Evolutionary conservation across 2,329 filamentous ascomycete genomes (phyloP).

Genomic region (Clarireedia paspali): DNA sequence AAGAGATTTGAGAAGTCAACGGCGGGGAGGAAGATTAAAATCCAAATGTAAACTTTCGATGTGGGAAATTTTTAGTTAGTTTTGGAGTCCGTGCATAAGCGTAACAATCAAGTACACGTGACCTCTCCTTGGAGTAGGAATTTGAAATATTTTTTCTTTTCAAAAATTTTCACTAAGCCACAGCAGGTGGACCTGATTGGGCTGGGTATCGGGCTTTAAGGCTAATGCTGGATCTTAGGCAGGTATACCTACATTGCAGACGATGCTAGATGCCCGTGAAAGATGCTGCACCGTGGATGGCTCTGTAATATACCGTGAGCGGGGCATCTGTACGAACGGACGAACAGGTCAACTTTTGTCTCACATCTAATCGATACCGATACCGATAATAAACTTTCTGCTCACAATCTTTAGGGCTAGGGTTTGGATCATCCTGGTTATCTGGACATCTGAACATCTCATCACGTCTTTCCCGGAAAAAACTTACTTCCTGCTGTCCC

Average conservation of each 20-base stretch:
- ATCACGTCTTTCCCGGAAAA: too few relatives aligned
- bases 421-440: neutral
- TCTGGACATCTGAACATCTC: neutral
- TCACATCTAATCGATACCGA: neutral
- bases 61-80: neutral
- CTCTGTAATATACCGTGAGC: too few relatives aligned
- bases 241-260: too few relatives aligned
- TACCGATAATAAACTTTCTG: neutral
- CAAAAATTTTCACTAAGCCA: neutral
- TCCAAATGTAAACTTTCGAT: neutral
- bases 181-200: neutral
- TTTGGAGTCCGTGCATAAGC: neutral
- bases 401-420: neutral
- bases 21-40: constrained; percentile 11
- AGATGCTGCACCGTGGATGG: too few relatives aligned
- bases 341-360: neutral
- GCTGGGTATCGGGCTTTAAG: neutral
- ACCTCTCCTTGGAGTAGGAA: neutral
- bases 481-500: too few relatives aligned
- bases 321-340: too few relatives aligned
- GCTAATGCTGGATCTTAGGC: neutral
- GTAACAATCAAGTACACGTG: neutral
- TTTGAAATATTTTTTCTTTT: neutral
- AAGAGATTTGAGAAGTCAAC: constrained; percentile 4
- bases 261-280: too few relatives aligned